These are phyloP conservation scores for Ceratocystis destructans DNA, from an alignment of 2,329 filamentous ascomycete genomes.

Conservation along the genomic window DNA sequence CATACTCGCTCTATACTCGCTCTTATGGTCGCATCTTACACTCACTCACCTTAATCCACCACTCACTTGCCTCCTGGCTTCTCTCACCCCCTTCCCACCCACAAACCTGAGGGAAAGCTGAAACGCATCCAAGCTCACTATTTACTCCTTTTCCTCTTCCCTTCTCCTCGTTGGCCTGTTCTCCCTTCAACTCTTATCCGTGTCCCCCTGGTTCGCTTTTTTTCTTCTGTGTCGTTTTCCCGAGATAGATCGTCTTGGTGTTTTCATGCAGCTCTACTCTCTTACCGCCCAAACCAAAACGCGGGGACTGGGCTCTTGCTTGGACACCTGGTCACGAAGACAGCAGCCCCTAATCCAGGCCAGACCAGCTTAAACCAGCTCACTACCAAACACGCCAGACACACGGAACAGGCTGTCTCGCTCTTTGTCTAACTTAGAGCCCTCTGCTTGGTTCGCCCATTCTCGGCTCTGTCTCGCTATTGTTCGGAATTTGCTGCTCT, in stretches of 20 bases:
- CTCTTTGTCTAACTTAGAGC: background rate
- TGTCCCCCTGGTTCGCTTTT: background rate
- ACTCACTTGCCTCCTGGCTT: background rate
- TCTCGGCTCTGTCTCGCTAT: background rate
- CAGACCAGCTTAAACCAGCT: too few relatives aligned
- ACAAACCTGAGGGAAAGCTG: constrained; percentile 1
- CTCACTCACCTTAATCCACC: background rate
- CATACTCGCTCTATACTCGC: background rate
- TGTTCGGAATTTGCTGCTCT: background rate
- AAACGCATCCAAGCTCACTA: background rate
- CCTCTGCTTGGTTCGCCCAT: background rate
- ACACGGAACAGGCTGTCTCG: too few relatives aligned
- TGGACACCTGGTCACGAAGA: too few relatives aligned
- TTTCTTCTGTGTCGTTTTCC: background rate
- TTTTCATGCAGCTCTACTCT: background rate
- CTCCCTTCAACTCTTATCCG: background rate
- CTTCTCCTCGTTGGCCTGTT: background rate
- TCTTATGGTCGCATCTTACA: background rate
- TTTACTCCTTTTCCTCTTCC: background rate
- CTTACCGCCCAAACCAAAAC: too few relatives aligned
- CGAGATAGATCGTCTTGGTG: background rate
- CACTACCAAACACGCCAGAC: too few relatives aligned
- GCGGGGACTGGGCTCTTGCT: too few relatives aligned
- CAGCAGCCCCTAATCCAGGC: too few relatives aligned
- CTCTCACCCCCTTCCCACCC: background rate